Base-by-base conservation (phyloP, 352 stramenopile genomes). In the Hyaloperonospora brassicae region DNA sequence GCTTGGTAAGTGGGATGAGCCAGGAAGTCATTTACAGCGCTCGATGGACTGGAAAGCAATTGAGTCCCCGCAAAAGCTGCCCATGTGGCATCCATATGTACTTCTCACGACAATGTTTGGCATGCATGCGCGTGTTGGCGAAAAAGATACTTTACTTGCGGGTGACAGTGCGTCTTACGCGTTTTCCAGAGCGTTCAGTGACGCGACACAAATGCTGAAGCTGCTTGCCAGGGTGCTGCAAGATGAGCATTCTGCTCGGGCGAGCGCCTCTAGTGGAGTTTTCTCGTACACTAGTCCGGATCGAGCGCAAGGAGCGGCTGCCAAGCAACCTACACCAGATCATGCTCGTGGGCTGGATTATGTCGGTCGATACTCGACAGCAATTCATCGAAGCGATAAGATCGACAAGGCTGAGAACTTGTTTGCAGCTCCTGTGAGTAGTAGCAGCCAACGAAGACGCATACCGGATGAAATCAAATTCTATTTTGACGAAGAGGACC, bases 181-280 rank as follows among this genome's bases (percentile, higher is more conserved):
- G 46, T 90, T 91, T 52, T 82, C 73, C 0, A 73, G 77, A 40
- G 79, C 75, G 11, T 87, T 93, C 46, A 77, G 77, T 43, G 83
- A 91, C 59, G 79, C 83, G 9, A 80, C 87, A 2, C 80, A 93
- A 58, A 89, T 93, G 80, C 60, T 93, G 5, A 90, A 91, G 55
- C 45, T 91, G 12, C 66, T 93, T 12, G 61, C 72, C 7, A 82
- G 87, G 50, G 81, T 90, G 23, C 40, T 93, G 21, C 63, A 79
- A 39, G 71, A 93, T 51, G 70, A 87, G 17, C 57, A 62, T 30
- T 89, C 80, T 23, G 74, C 79, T 22, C 65, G 63, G 45, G 59
- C 81, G 22, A 90, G 79, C 53, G 79, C 72, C 5, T 59, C 63
- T 9, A 86, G 59, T 46, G 81, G 80, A 11, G 61, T 91, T 47